Base-by-base conservation (phyloP, 2,329 filamentous ascomycete genomes). In the Myriosclerotinia curreyana region DNA sequence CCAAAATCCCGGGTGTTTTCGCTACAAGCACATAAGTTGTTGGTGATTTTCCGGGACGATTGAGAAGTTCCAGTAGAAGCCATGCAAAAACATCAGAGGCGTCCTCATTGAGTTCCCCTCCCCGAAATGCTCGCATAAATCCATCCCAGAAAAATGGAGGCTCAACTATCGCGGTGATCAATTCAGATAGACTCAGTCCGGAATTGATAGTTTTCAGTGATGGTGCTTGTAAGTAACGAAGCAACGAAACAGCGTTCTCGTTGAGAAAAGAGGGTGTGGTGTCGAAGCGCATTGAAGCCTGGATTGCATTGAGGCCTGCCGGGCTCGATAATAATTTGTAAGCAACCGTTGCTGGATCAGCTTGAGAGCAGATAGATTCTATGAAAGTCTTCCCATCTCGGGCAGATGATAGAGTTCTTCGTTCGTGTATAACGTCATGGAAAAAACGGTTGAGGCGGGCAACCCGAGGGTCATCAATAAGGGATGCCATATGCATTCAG, bases 71-170 rank as follows among this genome's bases (percentile, higher is more conserved):
- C 2, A 77, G 65, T 9, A 79, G 66, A 20, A 81, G 68, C 78
- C 80, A 81, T 6, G 75, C 73, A 62, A 79, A 78, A 17, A 71
- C 69, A 25, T 75, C 67, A 3, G 69, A 67, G 2, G 75, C 72
- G 12, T 69, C 63, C 20, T 67, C 14, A 31, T 71, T 68, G 17
- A 81, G 70, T 1, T 66, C 28, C 12, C 71, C 65, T 2, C 40
- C 62, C 38, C 56, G 66, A 52, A 76, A 76, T 1, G 74, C 63
- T 34, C 71, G 66, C 3, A 71, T 67, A 36, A 74, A 69, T 36
- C 69, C 70, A 42, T 77, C 69, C 82, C 81, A 85, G 53, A 85
- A 78, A 1, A 78, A 78, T 0, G 80, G 79, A 2, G 83, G 82
- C 15, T 84, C 77, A 0, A 81, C 76, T 8, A 85, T 75, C 6